phyloP scores from a whole-genome alignment of 345 rosid genomes.

The Sisymbrium irio region DNA sequence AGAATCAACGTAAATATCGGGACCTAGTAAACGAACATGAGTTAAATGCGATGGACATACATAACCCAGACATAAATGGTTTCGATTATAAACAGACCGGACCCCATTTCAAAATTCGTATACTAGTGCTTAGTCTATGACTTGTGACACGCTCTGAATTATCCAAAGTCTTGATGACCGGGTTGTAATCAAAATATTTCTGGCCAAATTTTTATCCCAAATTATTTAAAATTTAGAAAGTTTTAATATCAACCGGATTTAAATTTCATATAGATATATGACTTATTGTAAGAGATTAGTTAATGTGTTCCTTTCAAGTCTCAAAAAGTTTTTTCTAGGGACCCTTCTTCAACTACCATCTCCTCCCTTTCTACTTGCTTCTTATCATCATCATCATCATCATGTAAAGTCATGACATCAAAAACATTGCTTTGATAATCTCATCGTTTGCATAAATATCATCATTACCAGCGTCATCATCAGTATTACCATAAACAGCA shows the following conservation, averaged over 20 bases:
- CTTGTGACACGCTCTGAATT: no score
- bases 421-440: background rate
- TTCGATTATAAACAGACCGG: no score
- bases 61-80: no score
- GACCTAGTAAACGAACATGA: no score
- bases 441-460: background rate
- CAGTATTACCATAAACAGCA: background rate
- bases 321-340: background rate
- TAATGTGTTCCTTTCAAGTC: background rate
- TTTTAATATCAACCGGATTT: background rate
- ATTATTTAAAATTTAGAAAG: no score
- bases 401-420: background rate
- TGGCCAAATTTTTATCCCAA: no score
- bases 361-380: background rate
- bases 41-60: no score
- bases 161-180: no score
- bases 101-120: no score
- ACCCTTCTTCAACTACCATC: conserved; percentile 1
- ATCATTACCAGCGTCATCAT: background rate
- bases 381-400: background rate
- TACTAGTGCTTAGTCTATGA: no score
- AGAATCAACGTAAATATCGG: no score
- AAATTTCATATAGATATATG: background rate
- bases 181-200: no score
- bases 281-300: conserved; percentile 8